phyloP scores from a whole-genome alignment of 2,329 filamentous ascomycete genomes.

The Ciborinia camelliae region DNA sequence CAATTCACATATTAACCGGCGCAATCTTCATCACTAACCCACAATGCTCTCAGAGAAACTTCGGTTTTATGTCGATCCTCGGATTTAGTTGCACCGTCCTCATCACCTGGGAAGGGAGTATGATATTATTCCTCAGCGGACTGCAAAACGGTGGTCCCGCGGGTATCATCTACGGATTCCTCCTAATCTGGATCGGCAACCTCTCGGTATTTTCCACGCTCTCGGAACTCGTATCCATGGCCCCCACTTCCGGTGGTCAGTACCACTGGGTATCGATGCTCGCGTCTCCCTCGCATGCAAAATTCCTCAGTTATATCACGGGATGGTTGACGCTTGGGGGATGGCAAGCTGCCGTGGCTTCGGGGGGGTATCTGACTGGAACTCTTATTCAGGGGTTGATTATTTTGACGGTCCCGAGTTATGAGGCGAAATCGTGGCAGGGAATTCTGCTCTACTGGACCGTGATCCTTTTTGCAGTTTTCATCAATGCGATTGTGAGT shows the following conservation, averaged over 20 bases:
- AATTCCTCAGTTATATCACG: slow-evolving; percentile 50
- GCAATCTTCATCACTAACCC: background rate
- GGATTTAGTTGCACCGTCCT: slow-evolving; percentile 43
- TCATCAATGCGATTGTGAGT: slow-evolving; percentile 45
- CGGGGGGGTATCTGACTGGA: slow-evolving; percentile 4
- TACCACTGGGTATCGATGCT: slow-evolving; percentile 57
- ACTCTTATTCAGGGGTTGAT: slow-evolving; percentile 12
- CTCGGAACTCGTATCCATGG: slow-evolving; percentile 32
- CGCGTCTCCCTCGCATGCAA: slow-evolving; percentile 45
- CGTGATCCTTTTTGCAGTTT: slow-evolving; percentile 26
- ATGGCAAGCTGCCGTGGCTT: slow-evolving; percentile 12
- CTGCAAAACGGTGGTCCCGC: slow-evolving; percentile 20
- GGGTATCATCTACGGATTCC: slow-evolving; percentile 42
- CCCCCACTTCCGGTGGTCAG: slow-evolving; percentile 55
- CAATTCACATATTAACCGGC: background rate
- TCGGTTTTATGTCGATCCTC: slow-evolving; percentile 42
- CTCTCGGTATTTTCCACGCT: slow-evolving; percentile 22
- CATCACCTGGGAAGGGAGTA: slow-evolving; percentile 41
- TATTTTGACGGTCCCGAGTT: background rate
- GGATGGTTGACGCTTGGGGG: slow-evolving; percentile 13
- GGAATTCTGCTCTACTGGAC: slow-evolving; percentile 4
- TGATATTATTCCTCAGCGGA: slow-evolving; percentile 5
- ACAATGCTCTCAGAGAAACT: slow-evolving; percentile 36
- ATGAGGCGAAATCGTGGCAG: slow-evolving; percentile 10
- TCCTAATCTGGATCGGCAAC: slow-evolving; percentile 36